A percentile compares a stretch with the other conserved stretches of the same genome.
Evolutionary conservation across 2,329 filamentous ascomycete species (phyloP).

Genomic region (Zasmidium citrigriseum): DNA sequence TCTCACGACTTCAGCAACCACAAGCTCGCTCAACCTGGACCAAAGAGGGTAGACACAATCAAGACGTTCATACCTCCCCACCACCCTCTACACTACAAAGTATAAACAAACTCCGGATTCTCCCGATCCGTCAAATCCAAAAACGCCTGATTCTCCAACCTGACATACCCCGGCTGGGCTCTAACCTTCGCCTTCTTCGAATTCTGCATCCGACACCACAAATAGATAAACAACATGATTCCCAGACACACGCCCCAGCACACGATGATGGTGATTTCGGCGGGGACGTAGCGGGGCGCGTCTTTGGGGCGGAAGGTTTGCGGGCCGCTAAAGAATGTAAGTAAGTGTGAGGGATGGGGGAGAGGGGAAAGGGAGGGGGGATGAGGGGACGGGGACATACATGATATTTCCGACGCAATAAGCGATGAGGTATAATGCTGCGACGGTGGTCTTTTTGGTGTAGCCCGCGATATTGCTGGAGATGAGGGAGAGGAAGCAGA

Average conservation of each 20-base stretch:
- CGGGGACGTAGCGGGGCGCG: slow-evolving; percentile 61
- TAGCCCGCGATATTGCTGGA: slow-evolving; percentile 62
- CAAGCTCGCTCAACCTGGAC: no score
- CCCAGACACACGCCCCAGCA: slow-evolving; percentile 57
- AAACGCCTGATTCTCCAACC: slow-evolving; percentile 67
- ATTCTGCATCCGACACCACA: slow-evolving; percentile 63
- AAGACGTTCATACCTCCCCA: not conserved
- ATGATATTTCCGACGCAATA: slow-evolving; percentile 51
- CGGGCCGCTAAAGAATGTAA: slow-evolving; percentile 33
- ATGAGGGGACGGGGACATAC: not conserved
- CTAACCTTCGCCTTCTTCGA: slow-evolving; percentile 57
- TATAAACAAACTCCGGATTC: slow-evolving; percentile 62
- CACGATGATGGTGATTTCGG: slow-evolving; percentile 64
- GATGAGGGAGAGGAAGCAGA: slow-evolving; percentile 64
- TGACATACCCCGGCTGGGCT: slow-evolving; percentile 58
- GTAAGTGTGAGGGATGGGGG: not conserved
- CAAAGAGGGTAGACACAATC: no score
- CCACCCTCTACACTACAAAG: not conserved
- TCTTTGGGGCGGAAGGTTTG: slow-evolving; percentile 60
- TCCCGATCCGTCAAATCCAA: slow-evolving; percentile 66
- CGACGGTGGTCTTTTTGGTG: slow-evolving; percentile 62
- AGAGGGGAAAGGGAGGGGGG: not conserved
- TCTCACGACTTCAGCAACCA: no score
- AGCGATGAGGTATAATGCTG: slow-evolving; percentile 55
- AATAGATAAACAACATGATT: slow-evolving; percentile 63